phyloP scores from a whole-genome alignment of 805 yeast genomes.

The Candida dajiaensis region DNA sequence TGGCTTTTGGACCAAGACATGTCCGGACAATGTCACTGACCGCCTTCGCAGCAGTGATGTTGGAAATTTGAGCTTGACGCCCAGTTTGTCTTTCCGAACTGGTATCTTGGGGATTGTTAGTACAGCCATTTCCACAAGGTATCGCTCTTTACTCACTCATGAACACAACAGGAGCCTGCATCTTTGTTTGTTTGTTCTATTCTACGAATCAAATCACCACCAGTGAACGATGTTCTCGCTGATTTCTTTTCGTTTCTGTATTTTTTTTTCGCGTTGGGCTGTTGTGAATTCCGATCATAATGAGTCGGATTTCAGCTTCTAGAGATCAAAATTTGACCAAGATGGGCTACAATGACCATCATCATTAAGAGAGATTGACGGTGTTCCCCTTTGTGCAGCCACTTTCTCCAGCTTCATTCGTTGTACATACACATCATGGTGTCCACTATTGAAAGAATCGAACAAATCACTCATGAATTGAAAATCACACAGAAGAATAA shows the following conservation, averaged over 20 bases:
- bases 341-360: neutral
- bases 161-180: constrained; percentile 84
- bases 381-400: neutral
- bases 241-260: neutral
- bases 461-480: constrained; percentile 80
- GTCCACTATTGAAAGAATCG: constrained; percentile 55
- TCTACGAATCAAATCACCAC: neutral
- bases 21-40: constrained; percentile 97
- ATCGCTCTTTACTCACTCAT: constrained; percentile 38
- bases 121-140: neutral
- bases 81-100: constrained; percentile 92
- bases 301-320: neutral
- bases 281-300: too few relatives aligned
- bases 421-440: constrained; percentile 4
- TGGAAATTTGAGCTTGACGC: constrained; percentile 93
- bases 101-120: constrained; percentile 40
- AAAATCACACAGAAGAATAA: constrained; percentile 94
- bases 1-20: constrained; percentile 97
- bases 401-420: neutral
- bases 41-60: constrained; percentile 98
- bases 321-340: neutral
- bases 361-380: neutral
- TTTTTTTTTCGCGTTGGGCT: constrained; percentile 3
- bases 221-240: neutral
- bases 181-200: constrained; percentile 19